Evolutionary conservation across 441 rosid genomes (phyloP).

Genomic region (Erodium moschatum): DNA sequence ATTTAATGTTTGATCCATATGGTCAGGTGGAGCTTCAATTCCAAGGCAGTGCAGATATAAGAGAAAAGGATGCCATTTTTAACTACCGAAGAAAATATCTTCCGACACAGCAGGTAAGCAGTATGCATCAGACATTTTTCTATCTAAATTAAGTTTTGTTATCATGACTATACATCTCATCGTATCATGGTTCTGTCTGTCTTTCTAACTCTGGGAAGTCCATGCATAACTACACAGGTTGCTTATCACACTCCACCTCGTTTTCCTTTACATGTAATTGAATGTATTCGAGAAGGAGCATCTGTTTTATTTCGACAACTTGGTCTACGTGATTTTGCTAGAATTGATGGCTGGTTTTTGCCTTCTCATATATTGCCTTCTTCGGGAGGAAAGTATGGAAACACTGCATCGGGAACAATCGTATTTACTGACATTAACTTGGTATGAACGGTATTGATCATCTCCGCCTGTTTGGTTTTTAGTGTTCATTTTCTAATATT

Average conservation of each 20-base stretch:
- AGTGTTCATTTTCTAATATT: conserved; percentile 4
- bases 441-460: conserved; percentile 36
- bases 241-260: conserved; percentile 94
- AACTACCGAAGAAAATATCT: conserved; percentile 90
- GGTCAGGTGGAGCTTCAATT: conserved; percentile 81
- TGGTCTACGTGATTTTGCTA: conserved; percentile 86
- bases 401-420: conserved; percentile 38
- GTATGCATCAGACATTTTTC: conserved; percentile 20
- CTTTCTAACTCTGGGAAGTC: conserved; percentile 17
- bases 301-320: conserved; percentile 60
- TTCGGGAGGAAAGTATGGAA: conserved; percentile 39
- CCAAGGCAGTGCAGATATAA: conserved; percentile 49
- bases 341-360: conserved; percentile 95
- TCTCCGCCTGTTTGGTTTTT: conserved; percentile 4
- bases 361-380: conserved; percentile 40
- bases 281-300: conserved; percentile 72
- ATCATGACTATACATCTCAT: neutral
- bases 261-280: conserved; percentile 64
- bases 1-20: conserved; percentile 17
- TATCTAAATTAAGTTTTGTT: conserved; percentile 13
- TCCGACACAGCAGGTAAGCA: conserved; percentile 82
- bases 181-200: neutral
- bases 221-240: conserved; percentile 43
- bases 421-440: conserved; percentile 81
- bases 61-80: conserved; percentile 72